Conservation (phyloP, 2,329 filamentous ascomycete genomes). For the Cladosporium sp. region DNA sequence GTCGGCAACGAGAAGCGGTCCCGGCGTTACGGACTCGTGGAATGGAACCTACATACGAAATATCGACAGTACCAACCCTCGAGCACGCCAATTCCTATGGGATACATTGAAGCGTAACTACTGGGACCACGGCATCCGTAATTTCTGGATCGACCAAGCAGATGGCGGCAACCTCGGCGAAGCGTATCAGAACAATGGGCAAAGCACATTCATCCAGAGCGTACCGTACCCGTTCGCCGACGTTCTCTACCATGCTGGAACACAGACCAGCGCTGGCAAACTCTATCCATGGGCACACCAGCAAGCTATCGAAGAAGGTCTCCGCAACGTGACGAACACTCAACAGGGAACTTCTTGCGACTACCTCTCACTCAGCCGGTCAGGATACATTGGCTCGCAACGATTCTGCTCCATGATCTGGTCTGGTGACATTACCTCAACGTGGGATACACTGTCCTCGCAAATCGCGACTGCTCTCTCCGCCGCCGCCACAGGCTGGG, state of each 20-base stretch:
- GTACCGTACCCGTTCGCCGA: slow-evolving; percentile 29
- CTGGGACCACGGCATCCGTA: slow-evolving; percentile 31
- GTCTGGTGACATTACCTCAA: slow-evolving; percentile 28
- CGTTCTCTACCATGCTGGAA: slow-evolving; percentile 29
- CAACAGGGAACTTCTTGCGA: slow-evolving; percentile 25
- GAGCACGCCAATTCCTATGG: slow-evolving; percentile 29
- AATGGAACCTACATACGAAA: slow-evolving; percentile 31
- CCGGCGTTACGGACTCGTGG: slow-evolving; percentile 29
- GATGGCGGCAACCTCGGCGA: slow-evolving; percentile 35
- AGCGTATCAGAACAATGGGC: slow-evolving; percentile 37
- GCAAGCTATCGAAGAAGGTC: slow-evolving; percentile 27
- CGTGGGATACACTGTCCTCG: slow-evolving; percentile 27
- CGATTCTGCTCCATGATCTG: slow-evolving; percentile 32
- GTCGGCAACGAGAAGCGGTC: slow-evolving; percentile 26
- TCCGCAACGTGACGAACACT: slow-evolving; percentile 25
- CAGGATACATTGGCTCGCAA: slow-evolving; percentile 30
- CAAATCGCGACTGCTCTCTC: slow-evolving; percentile 28
- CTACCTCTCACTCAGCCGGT: slow-evolving; percentile 25
- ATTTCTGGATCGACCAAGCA: slow-evolving; percentile 35
- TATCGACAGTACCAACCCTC: slow-evolving; percentile 31
- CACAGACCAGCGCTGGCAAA: slow-evolving; percentile 26
- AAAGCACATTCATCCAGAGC: slow-evolving; percentile 26
- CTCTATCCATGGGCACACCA: slow-evolving; percentile 32
- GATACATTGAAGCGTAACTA: slow-evolving; percentile 27
- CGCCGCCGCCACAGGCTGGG: slow-evolving; percentile 27